Percentiles rank a stretch among this genome's conserved stretches.
Conservation (phyloP, 2,329 filamentous ascomycete genomes). For the Xenoacremonium recifei region DNA sequence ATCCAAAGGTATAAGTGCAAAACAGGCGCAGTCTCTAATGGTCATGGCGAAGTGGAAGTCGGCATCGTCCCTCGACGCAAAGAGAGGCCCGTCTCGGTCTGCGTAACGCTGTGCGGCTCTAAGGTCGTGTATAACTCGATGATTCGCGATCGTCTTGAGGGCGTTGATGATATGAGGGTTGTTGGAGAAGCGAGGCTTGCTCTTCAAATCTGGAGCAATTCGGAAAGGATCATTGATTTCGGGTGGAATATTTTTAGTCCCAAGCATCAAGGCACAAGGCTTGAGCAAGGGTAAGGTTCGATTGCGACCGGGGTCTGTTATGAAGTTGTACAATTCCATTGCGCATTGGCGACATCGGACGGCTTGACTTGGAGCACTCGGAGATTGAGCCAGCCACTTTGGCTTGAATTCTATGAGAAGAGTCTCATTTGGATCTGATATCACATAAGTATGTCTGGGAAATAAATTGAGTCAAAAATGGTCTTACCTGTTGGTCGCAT, state of each 20-base stretch:
- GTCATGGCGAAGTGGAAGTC: constrained; percentile 74
- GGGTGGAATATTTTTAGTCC: constrained; percentile 46
- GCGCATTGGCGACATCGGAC: constrained; percentile 76
- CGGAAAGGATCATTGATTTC: constrained; percentile 43
- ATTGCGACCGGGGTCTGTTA: constrained; percentile 32
- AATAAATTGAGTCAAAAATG: not conserved
- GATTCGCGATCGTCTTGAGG: constrained; percentile 30
- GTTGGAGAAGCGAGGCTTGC: constrained; percentile 20
- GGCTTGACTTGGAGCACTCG: constrained; percentile 62
- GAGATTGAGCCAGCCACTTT: constrained; percentile 79
- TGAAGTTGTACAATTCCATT: constrained; percentile 37
- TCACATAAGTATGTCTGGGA: constrained; percentile 5
- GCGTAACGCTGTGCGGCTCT: constrained; percentile 38
- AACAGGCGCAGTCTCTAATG: constrained; percentile 75
- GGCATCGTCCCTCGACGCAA: constrained; percentile 37
- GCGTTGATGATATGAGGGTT: constrained; percentile 26
- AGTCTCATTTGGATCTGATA: constrained; percentile 27
- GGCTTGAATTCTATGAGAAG: constrained; percentile 73
- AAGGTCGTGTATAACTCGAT: constrained; percentile 34
- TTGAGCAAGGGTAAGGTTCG: constrained; percentile 36
- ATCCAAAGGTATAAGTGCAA: constrained; percentile 53
- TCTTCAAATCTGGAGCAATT: no score
- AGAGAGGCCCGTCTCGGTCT: constrained; percentile 44
- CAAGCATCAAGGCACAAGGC: constrained; percentile 66
- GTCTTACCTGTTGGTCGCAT: constrained; percentile 51